phyloP scores from a whole-genome alignment of 116 monocot genomes.

The Papilionanthe hybrid region DNA sequence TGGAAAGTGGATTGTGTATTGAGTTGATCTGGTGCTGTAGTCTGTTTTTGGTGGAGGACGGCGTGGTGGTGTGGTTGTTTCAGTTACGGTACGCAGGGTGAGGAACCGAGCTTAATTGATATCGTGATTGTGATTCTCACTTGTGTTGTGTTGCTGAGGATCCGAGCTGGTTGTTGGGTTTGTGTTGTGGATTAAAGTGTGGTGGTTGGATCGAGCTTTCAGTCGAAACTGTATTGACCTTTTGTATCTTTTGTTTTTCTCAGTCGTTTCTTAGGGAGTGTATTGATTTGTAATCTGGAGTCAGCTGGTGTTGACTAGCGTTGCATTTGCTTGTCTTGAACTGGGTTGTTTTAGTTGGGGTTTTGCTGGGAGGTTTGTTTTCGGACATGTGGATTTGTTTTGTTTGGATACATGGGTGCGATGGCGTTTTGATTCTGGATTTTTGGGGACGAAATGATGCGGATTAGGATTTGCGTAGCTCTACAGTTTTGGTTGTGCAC shows the following conservation, averaged over 20 bases:
- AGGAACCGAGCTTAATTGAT: neutral
- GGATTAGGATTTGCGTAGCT: slow-evolving; percentile 20
- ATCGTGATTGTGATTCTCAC: neutral
- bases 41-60: neutral
- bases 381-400: slow-evolving; percentile 44
- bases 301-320: neutral
- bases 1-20: neutral
- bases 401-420: slow-evolving; percentile 38
- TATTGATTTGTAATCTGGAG: neutral
- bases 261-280: neutral
- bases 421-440: slow-evolving; percentile 44
- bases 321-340: neutral
- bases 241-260: neutral
- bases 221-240: neutral
- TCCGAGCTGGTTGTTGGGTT: neutral
- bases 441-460: slow-evolving; percentile 50
- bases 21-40: neutral
- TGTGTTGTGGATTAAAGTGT: neutral
- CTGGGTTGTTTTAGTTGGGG: neutral
- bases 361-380: neutral
- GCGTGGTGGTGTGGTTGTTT: neutral
- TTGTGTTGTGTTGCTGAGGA: neutral
- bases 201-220: neutral
- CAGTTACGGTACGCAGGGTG: neutral
- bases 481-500: neutral